Base-by-base conservation (phyloP, 1,284 basidiomycete species). In the Coniferiporia weirii region DNA sequence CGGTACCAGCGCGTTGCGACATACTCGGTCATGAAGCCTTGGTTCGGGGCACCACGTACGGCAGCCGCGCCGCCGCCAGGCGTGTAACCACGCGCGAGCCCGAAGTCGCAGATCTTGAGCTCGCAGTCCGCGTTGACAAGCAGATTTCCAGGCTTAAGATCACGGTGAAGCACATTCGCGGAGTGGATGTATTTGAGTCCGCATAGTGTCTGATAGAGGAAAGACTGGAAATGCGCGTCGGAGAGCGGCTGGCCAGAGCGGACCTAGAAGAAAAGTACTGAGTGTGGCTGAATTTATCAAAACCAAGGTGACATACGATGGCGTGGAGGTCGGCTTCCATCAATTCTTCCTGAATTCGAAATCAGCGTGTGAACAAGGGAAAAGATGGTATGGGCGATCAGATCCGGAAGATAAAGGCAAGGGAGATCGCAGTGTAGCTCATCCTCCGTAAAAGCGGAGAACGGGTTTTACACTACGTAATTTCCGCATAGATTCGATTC, bases 251-350 rank as follows among this genome's bases (percentile, higher is more conserved):
- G 96, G 20, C 95, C 94, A 6, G 95, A 98, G 49, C 96, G 93
- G 66, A 99, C 98, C 93, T 96, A 67, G 36, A 38, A 51, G 48
- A 48, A 59, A 56, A 53, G 63, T 20, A 54, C 58, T 49, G 34
- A 27, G 38, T 46, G 36, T 27, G 38, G 12, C 9, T 12, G 15
- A 12, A 40, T 40, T 40, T 9, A 7, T 12, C 38, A 22, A 38
- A 32, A 12, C 17, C 43, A 32, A 38, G 40, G 9, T 45, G 60
- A 68, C 84, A 72, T 68, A 95, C 95, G 72, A 99, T 99, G 19
- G 96, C 97, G 70, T 99, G 97, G 17, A 99, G 81, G 81, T 99
- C 97, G 54, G 97, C 97, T 73, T 99, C 97, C 97, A 99, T 99
- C 64, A 98, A 84, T 72, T 98, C 95, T 77, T 97, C 93, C 88